phyloP scores from a whole-genome alignment of 2,329 filamentous ascomycete genomes.

The Alternaria viburni region DNA sequence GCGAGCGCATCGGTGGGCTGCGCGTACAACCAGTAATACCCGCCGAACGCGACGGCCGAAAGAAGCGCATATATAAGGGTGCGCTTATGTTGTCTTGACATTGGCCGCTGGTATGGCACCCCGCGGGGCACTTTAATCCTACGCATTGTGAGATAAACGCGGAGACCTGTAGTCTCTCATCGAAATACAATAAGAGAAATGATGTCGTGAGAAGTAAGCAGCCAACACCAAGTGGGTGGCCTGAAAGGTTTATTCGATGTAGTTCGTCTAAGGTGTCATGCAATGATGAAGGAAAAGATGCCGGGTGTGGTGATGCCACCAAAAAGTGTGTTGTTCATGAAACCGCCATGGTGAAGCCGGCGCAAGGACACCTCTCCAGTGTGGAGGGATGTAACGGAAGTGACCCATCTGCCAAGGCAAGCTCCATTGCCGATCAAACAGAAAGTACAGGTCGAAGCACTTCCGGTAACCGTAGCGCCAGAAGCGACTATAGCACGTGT shows the following conservation, averaged over 20 bases:
- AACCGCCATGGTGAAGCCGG: conserved; percentile 9
- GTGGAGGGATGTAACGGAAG: conserved; percentile 6
- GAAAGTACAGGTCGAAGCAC: conserved; percentile 4
- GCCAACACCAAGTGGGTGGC: background rate
- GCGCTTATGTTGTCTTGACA: conserved; percentile 40
- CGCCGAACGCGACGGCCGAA: conserved; percentile 30
- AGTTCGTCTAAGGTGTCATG: background rate
- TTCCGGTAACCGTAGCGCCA: conserved; percentile 9
- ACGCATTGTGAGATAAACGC: conserved; percentile 28
- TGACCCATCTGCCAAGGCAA: conserved; percentile 20
- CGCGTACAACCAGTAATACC: conserved; percentile 36
- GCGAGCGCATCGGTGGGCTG: conserved; percentile 37
- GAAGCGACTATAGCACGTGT: background rate
- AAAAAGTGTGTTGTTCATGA: conserved; percentile 1
- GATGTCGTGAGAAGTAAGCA: background rate
- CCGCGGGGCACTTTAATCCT: conserved; percentile 37
- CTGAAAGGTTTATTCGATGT: background rate
- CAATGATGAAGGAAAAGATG: background rate
- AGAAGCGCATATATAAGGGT: conserved; percentile 34
- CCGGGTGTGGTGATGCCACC: background rate
- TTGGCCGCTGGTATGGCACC: conserved; percentile 27
- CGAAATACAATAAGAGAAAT: conserved; percentile 3
- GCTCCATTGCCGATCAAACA: conserved; percentile 11
- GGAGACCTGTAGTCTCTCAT: conserved; percentile 3
- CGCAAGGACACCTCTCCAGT: conserved; percentile 21